Percentiles rank a stretch among this genome's conserved stretches.
Conservation (phyloP, 208 protist genomes). For the Leishmania guyanensis region DNA sequence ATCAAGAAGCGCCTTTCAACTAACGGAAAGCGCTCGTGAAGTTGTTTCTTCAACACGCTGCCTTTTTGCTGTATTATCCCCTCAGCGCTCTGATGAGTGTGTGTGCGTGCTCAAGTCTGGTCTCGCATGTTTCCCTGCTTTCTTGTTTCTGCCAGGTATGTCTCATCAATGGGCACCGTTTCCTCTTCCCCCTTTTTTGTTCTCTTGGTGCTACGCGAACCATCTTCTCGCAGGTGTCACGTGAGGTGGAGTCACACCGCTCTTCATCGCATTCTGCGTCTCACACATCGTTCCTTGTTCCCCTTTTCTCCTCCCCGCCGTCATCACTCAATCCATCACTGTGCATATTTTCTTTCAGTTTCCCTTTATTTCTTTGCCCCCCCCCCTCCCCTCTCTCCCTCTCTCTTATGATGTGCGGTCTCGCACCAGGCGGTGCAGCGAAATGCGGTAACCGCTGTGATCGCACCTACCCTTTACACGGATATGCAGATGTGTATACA, state of each 20-base stretch:
- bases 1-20: constrained; percentile 38
- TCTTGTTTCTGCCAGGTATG: not conserved
- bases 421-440: not conserved
- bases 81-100: not conserved
- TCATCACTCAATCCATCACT: not conserved
- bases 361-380: not conserved
- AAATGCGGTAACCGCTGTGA: not conserved
- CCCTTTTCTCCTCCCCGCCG: not conserved
- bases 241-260: not conserved
- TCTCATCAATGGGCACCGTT: not conserved
- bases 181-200: not conserved
- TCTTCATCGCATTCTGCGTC: not conserved
- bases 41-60: not conserved
- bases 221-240: not conserved
- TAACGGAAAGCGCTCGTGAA: constrained; percentile 19
- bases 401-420: not conserved
- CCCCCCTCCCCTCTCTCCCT: not conserved
- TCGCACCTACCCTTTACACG: not conserved
- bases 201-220: not conserved
- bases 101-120: not conserved
- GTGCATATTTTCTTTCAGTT: constrained; percentile 3
- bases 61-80: no score
- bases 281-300: not conserved
- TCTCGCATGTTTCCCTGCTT: not conserved
- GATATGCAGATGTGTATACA: not conserved